phyloP scores from a whole-genome alignment of 768 basidiomycete genomes.

The Lactifluus volemus region DNA sequence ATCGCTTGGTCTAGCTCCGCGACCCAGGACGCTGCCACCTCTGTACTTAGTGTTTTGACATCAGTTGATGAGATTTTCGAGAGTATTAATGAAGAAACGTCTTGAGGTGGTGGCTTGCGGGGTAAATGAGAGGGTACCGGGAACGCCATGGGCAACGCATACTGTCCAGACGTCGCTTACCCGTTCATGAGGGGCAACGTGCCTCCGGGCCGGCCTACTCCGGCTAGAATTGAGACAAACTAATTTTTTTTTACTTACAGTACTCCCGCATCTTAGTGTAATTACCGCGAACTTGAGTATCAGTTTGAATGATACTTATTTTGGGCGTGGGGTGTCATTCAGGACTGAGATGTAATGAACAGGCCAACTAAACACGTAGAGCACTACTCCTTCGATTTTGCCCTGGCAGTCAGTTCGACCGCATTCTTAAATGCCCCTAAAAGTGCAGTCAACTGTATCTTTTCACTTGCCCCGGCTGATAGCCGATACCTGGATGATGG shows the following conservation, averaged over 20 bases:
- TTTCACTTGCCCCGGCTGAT: conserved; percentile 89
- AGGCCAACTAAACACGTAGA: conserved; percentile 2
- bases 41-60: conserved; percentile 46
- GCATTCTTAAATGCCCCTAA: conserved; percentile 91
- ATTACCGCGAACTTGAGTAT: background rate
- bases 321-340: background rate
- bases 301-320: background rate
- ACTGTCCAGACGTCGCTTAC: background rate
- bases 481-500: conserved; percentile 63
- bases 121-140: conserved; percentile 65
- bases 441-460: conserved; percentile 86
- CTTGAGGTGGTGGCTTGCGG: conserved; percentile 47
- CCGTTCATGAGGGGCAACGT: background rate
- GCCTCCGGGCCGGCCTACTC: background rate
- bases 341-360: background rate
- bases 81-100: conserved; percentile 65
- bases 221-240: too few relatives aligned
- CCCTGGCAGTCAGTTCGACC: conserved; percentile 61
- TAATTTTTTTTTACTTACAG: too few relatives aligned
- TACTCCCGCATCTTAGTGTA: background rate
- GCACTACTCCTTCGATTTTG: conserved; percentile 16
- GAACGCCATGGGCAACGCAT: conserved; percentile 51
- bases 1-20: conserved; percentile 67
- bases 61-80: conserved; percentile 59
- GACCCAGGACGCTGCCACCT: conserved; percentile 61